Percentiles rank a stretch among this genome's conserved stretches.
phyloP scores from a whole-genome alignment of 371 early-diverging fungal genomes.

The Fennellomyces sp. region DNA sequence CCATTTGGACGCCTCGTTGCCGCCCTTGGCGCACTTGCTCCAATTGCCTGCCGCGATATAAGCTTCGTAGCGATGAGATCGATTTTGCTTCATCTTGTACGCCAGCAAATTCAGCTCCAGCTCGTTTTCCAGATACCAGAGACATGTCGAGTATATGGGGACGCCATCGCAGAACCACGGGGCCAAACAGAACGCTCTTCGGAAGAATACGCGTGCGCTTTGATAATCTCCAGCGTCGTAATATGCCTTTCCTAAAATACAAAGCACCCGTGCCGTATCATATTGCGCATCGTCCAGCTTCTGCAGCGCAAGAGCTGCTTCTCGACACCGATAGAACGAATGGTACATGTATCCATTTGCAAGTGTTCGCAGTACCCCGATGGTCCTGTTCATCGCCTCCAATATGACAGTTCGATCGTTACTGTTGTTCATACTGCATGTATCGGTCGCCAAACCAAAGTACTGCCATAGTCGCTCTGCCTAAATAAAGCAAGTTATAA shows the following conservation, averaged over 20 bases:
- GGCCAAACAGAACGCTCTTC: conserved; percentile 32
- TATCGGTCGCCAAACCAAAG: not conserved
- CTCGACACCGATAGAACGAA: conserved; percentile 31
- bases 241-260: conserved; percentile 39
- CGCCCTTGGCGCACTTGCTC: conserved; percentile 29
- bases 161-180: conserved; percentile 49
- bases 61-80: conserved; percentile 37
- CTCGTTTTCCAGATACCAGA: conserved; percentile 44
- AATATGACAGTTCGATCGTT: conserved; percentile 7
- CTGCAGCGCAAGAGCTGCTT: conserved; percentile 31
- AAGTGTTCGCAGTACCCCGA: conserved; percentile 25
- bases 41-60: conserved; percentile 50
- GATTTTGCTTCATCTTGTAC: conserved; percentile 39
- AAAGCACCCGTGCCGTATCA: conserved; percentile 37
- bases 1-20: conserved; percentile 38
- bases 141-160: conserved; percentile 43
- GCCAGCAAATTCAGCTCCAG: conserved; percentile 42
- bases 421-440: not conserved
- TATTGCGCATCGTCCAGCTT: conserved; percentile 44
- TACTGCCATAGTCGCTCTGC: not conserved
- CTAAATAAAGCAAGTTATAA: too few relatives aligned
- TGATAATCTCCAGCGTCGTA: conserved; percentile 41
- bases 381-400: conserved; percentile 36
- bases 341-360: conserved; percentile 38
- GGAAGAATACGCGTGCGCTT: conserved; percentile 36